Evolutionary conservation across 1,284 basidiomycete species (phyloP), one percentile per base, ranked within the genome.

Genomic region (Malassezia psittaci): DNA sequence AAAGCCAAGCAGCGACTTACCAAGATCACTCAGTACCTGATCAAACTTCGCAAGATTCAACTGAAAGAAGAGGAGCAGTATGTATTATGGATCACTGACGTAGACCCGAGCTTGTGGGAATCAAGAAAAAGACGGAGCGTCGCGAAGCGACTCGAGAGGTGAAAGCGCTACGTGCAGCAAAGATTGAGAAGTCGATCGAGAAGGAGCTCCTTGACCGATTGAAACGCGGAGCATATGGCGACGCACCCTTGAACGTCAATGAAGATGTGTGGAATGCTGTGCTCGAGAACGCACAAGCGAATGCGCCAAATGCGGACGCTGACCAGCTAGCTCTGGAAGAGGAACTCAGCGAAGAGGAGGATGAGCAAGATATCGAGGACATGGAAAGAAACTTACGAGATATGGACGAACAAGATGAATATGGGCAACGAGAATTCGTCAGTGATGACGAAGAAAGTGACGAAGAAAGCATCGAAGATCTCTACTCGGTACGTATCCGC

Each of bases 1-100:
- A 96, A 96, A 78, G 96, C 93, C 81, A 99, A 98, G 80, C 94
- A 99, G 78, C 83, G 94, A 48, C 81, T 96, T 37, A 99, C 94
- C 15, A 98, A 96, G 79, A 96, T 99, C 67, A 98, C 93, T 0
- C 94, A 99, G 76, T 98, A 96, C 74, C 82, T 98, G 61, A 96
- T 98, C 77, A 94, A 96, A 79, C 90, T 98, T 87, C 81, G 94
- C 57, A 83, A 88, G 40, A 78, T 96, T 67, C 86, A 86, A 68
- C 80, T 93, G 59, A 85, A 88, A 52, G 67, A 65, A 21, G 69
- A 74, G 47, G 85, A 93, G 76, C 85, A 90, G 90, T 91, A 60
- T 67, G 88, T 51, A 6, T 13, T 42, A 15, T 15, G n/a, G 1
- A 16, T 5, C 9, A 24, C 49, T 33, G 16, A 32, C 45, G 9